A percentile compares a stretch with the other conserved stretches of the same genome.
These are phyloP conservation scores for Herpotrichia juniperi DNA, from an alignment of 2,329 filamentous ascomycete species.

Conservation along the genomic window DNA sequence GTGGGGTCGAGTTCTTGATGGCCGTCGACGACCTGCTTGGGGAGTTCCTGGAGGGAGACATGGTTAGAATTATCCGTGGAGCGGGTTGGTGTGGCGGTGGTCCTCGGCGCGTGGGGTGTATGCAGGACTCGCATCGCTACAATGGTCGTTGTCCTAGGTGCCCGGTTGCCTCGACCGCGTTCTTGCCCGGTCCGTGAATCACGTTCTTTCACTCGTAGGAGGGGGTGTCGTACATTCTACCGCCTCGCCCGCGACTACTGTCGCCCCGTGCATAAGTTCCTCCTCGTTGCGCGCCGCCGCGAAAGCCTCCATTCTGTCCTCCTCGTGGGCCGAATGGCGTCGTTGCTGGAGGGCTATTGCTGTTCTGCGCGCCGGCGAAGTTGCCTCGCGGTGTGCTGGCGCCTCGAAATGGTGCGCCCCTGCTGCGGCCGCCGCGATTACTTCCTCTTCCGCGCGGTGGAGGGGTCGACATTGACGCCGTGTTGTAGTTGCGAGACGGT, in stretches of 20 bases:
- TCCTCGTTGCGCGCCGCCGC: background rate
- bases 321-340: background rate
- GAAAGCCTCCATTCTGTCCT: background rate
- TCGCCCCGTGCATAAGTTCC: background rate
- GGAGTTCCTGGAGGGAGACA: background rate
- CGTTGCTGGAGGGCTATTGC: background rate
- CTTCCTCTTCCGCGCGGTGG: constrained; percentile 5
- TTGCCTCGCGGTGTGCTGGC: background rate
- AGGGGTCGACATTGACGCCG: constrained; percentile 10
- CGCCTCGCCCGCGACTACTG: background rate
- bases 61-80: background rate
- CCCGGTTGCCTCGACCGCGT: background rate
- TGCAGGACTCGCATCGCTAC: background rate
- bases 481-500: background rate
- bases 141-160: background rate
- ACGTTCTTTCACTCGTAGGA: background rate
- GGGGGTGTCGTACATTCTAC: background rate
- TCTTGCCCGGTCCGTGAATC: background rate
- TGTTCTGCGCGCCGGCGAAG: background rate
- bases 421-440: constrained; percentile 2
- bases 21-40: background rate
- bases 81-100: background rate
- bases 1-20: background rate
- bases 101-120: background rate
- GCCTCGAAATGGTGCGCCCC: constrained; percentile 1